A percentile compares a stretch with the other conserved stretches of the same genome.
Evolutionary conservation across 1,284 basidiomycete genomes (phyloP).

Genomic region (Porphyrellus sp.): DNA sequence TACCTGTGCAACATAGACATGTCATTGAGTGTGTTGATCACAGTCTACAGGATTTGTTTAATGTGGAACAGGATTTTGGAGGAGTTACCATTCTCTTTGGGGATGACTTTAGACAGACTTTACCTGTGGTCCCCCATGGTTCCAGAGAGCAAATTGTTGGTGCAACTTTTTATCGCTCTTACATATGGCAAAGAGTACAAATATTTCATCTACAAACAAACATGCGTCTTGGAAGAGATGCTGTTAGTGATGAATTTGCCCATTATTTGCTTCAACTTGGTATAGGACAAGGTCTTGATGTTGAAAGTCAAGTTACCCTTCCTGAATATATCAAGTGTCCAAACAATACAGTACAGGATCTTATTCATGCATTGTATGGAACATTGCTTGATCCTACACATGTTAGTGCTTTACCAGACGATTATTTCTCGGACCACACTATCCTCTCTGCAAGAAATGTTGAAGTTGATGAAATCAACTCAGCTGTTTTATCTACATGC

Average conservation of each 20-base stretch:
- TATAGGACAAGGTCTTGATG: not conserved
- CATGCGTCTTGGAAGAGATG: not conserved
- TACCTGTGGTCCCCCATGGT: not conserved
- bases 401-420: not conserved
- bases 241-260: not conserved
- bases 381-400: not conserved
- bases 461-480: not conserved
- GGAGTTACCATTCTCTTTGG: not conserved
- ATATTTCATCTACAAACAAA: not conserved
- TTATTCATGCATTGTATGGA: not conserved
- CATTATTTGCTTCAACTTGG: not conserved
- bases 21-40: not conserved
- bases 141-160: slow-evolving; percentile 2
- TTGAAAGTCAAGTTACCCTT: not conserved
- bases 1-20: not conserved
- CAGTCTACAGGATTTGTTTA: not conserved
- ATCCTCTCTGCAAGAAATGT: not conserved
- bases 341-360: not conserved
- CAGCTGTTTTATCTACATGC: not conserved
- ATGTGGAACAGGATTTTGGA: not conserved
- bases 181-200: not conserved
- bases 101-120: not conserved
- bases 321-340: not conserved
- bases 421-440: not conserved
- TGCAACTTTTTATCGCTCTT: not conserved